Evolutionary conservation across 345 rosid species (phyloP), one percentile per base, ranked within the genome.

Genomic region (Hypericum perforatum): DNA sequence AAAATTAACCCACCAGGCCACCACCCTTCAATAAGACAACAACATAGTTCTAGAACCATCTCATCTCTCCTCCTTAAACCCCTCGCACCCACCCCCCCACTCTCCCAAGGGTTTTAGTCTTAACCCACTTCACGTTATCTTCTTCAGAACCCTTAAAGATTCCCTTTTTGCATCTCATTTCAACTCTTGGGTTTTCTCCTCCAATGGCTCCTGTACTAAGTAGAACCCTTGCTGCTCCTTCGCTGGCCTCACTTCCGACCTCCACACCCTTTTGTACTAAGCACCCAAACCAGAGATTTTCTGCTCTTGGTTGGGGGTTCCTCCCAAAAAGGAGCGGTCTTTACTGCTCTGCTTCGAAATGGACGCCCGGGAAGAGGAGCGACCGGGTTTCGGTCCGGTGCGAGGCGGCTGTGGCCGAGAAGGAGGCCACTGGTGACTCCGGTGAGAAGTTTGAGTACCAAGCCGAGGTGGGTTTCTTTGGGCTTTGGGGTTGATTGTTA

Each of bases 131-230:
- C 1, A 22, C 32, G 32, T 22, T 22, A 22, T 22, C 32, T 22
- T 22, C 32, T 22, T 22, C 1, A 22, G 32, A 1, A 1, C 32
- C 32, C 32, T 22, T 4, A 22, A 4, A 22, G 32, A 1, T 4
- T 22, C 32, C 32, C 1, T 22, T 4, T 22, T 22, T 22, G 2
- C 32, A 22, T 22, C 32, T 22, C 32, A 22, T 1, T 22, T 22
- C 32, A 22, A 22, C 32, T 14, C 50, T n/a, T 13, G 9, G 6
- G 9, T 10, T 46, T n/a, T 32, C 15, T 16, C 50, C 50, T 46
- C 50, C 50, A 8, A 46, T 46, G 50, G 50, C 50, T 6, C 50
- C 50, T 12, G 50, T 46, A 12, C 50, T 46, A 7, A 46, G 22
- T 7, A 46, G 50, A 46, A 46, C 22, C 14, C 50, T 46, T 7